Evolutionary conservation across 1,284 basidiomycete genomes (phyloP).

Genomic region (Neolentinus lepideus): DNA sequence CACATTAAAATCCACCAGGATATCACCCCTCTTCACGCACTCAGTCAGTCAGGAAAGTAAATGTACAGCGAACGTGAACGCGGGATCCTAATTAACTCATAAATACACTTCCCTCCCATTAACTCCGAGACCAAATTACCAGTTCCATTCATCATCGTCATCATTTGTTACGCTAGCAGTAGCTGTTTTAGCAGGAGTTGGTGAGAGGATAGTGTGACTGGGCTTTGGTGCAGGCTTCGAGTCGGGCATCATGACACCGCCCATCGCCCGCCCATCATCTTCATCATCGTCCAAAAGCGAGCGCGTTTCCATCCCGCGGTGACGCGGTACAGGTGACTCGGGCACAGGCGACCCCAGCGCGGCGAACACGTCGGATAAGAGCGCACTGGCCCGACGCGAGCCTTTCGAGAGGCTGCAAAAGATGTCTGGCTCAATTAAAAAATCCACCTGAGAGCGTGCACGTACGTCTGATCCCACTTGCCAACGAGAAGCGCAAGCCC

Average conservation of each 20-base stretch:
- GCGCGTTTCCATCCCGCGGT: not conserved
- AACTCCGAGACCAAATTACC: conserved; percentile 27
- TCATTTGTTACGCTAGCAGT: conserved; percentile 18
- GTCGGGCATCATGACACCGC: conserved; percentile 24
- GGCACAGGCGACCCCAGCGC: conserved; percentile 32
- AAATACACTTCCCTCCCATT: not conserved
- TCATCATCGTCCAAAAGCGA: conserved; percentile 39
- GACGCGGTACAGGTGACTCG: conserved; percentile 7
- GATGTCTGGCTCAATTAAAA: conserved; percentile 1
- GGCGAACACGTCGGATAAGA: conserved; percentile 55
- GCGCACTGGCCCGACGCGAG: conserved; percentile 59
- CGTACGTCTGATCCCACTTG: conserved; percentile 47
- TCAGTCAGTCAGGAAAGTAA: no score
- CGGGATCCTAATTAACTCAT: no score
- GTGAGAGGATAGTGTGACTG: conserved; percentile 2
- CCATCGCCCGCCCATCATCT: conserved; percentile 16
- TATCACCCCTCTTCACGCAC: no score
- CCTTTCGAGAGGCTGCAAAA: conserved; percentile 46
- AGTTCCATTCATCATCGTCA: conserved; percentile 59
- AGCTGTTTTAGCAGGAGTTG: conserved; percentile 4
- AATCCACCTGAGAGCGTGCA: conserved; percentile 7
- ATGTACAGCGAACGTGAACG: no score
- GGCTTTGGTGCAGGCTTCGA: conserved; percentile 9
- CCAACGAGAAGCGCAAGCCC: conserved; percentile 32
- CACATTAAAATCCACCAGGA: no score